Base-by-base conservation (phyloP, 768 basidiomycete genomes). In the Boletus tylopilopsis region DNA sequence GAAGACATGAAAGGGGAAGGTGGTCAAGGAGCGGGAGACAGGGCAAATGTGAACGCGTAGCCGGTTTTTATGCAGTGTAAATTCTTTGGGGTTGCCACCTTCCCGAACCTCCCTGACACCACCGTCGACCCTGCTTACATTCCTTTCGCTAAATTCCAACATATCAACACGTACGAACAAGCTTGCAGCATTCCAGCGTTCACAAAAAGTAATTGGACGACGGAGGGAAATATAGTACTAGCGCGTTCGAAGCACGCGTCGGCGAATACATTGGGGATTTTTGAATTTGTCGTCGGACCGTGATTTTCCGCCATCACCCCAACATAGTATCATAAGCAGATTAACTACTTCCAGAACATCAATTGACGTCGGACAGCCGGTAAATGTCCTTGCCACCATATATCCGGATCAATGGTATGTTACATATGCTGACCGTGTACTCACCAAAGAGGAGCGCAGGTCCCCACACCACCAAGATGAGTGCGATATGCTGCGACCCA, bases 401-500 rank as follows among this genome's bases (percentile, higher is more conserved):
- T n/a, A n/a, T n/a, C n/a, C 34, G 34, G 29, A 30, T 12, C 37
- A 16, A 16, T 25, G 5, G 8, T 8, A 7, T 59, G 29, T 15
- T 21, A 18, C 11, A 29, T 21, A 3, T 19, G 15, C 13, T 19
- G 13, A 27, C 6, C 18, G 7, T 38, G 11, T 29, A 59, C 73
- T 54, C 47, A 77, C 83, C 76, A 55, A 85, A 79, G 30, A 82
- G 59, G 19, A 85, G 29, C 10, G 70, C 67, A 8, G 84, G 84
- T 6, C 74, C 79, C 84, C 83, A 86, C 10, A 73, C 81, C 9
- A 70, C 73, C 22, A 84, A 64, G 16, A 86, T 57, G 38, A 86
- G 61, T 33, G 81, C 79, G 47, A 87, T 59, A 60, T 87, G 81
- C 51, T 87, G 84, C 24, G 83, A 78, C 23, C 83, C 84, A 55